Evolutionary conservation across 2,329 filamentous ascomycete species (phyloP).

Genomic region (Fusarium sarcochroum): DNA sequence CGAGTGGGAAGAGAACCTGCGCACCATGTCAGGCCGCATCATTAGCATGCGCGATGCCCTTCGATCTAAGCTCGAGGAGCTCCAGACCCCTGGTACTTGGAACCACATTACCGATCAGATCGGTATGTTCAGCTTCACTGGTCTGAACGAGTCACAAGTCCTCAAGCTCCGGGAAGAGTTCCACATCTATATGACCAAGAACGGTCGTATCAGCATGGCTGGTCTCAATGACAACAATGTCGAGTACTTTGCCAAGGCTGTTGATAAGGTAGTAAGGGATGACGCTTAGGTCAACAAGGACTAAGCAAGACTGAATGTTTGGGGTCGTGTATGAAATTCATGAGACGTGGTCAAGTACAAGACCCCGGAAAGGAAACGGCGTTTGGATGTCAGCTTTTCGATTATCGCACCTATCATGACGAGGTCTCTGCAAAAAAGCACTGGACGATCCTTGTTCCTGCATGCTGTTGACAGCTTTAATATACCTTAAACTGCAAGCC

Average conservation of each 20-base stretch:
- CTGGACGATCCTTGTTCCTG: constrained; percentile 43
- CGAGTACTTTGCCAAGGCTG: constrained; percentile 91
- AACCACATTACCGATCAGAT: constrained; percentile 99
- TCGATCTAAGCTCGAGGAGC: constrained; percentile 83
- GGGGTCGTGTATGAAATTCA: constrained; percentile 43
- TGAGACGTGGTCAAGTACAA: constrained; percentile 46
- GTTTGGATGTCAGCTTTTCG: constrained; percentile 45
- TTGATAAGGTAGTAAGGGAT: constrained; percentile 81
- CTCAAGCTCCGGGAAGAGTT: constrained; percentile 76
- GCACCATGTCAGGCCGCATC: constrained; percentile 96
- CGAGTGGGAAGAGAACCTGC: constrained; percentile 93
- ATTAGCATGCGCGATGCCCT: constrained; percentile 89
- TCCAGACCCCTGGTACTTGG: constrained; percentile 91
- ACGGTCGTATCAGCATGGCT: constrained; percentile 97
- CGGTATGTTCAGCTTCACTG: constrained; percentile 98
- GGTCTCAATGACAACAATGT: constrained; percentile 94
- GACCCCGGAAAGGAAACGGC: constrained; percentile 44
- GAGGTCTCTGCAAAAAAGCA: constrained; percentile 47
- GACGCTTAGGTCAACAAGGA: constrained; percentile 36
- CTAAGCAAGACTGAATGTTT: constrained; percentile 29
- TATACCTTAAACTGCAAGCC: constrained; percentile 39
- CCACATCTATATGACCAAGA: constrained; percentile 96
- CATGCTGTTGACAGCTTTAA: constrained; percentile 37
- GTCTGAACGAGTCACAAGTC: constrained; percentile 81
- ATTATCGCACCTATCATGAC: constrained; percentile 43